Base-by-base conservation (phyloP, 2,329 filamentous ascomycete genomes). In the Zopfia rhizophila region DNA sequence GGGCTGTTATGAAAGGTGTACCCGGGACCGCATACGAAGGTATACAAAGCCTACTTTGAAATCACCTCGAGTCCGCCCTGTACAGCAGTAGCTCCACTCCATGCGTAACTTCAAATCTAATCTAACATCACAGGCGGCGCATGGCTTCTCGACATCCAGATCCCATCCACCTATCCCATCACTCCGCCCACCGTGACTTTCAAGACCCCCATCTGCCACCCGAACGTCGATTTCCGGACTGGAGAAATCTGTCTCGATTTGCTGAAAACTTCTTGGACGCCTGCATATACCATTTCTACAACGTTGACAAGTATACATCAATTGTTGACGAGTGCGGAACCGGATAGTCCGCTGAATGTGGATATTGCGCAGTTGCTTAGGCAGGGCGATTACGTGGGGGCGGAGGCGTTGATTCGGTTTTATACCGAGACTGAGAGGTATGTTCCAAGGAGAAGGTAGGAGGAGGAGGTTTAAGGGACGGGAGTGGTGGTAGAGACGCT, bases 231-330 rank as follows among this genome's bases (percentile, higher is more conserved):
- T 44, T 70, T 70, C 60, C 62, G 80, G 58, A 91, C 85, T 2
- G 94, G 94, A 59, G 92, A 97, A 74, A 94, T 99, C 66, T 99
- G 94, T 72, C 84, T 97, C 19, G 94, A 97, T 67, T 81, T 97
- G 52, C 80, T 99, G 38, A 85, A 83, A 49, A 78, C 76, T 0
- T 82, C 82, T 13, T 97, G 93, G 93, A 88, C 89, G 48, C 90
- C 92, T 1, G 86, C 90, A 13, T 94, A 96, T 72, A 92, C 87
- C 28, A 81, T 97, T 14, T 82, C 87, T 24, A 83, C 87, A 63
- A 88, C 87, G 51, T 76, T 93, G 63, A 86, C 88, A 60, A 85
- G 85, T 33, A 82, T 93, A 54, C 83, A 88, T 56, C 82, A 89
- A 75, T 78, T 94, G 60, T 76, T 90, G 46, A 79, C 75, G 18